These are phyloP conservation scores for Fusarium buharicum DNA, from an alignment of 2,329 filamentous ascomycete species.

Conservation along the genomic window DNA sequence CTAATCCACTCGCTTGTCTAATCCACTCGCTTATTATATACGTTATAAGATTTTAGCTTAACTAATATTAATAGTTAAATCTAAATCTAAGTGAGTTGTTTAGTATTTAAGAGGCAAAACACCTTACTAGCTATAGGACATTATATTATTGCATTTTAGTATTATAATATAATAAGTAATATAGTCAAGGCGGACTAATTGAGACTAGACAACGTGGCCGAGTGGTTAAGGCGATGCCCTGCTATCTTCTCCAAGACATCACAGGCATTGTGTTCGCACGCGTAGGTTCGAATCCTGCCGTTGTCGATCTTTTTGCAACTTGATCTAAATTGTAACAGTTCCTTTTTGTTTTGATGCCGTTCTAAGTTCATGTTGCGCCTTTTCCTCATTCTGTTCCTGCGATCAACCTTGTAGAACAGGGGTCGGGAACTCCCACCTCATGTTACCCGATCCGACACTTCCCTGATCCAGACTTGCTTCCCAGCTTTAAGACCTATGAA, in stretches of 20 bases:
- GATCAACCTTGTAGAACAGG: neutral
- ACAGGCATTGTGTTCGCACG: slow-evolving; percentile 35
- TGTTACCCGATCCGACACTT: neutral
- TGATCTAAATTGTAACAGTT: neutral
- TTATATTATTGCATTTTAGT: no score
- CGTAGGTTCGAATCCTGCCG: slow-evolving; percentile 35
- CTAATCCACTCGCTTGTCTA: no score
- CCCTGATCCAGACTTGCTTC: neutral
- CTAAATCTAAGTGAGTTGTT: no score
- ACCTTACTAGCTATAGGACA: no score
- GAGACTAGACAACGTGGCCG: slow-evolving; percentile 25
- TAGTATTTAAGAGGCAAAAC: no score
- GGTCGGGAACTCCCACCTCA: neutral
- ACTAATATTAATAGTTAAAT: no score
- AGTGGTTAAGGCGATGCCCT: slow-evolving; percentile 36
- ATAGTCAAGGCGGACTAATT: neutral
- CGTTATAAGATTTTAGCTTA: no score
- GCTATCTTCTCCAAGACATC: slow-evolving; percentile 26
- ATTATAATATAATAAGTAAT: no score
- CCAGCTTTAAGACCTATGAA: no score
- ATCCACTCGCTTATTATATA: no score
- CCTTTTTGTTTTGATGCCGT: no score
- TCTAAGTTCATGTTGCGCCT: neutral
- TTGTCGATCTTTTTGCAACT: slow-evolving; percentile 17
- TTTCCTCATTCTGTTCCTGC: neutral